Percentiles rank a stretch among this genome's conserved stretches.
Conservation (phyloP, 2,329 filamentous ascomycete genomes). For the Xylariaceae sp. region DNA sequence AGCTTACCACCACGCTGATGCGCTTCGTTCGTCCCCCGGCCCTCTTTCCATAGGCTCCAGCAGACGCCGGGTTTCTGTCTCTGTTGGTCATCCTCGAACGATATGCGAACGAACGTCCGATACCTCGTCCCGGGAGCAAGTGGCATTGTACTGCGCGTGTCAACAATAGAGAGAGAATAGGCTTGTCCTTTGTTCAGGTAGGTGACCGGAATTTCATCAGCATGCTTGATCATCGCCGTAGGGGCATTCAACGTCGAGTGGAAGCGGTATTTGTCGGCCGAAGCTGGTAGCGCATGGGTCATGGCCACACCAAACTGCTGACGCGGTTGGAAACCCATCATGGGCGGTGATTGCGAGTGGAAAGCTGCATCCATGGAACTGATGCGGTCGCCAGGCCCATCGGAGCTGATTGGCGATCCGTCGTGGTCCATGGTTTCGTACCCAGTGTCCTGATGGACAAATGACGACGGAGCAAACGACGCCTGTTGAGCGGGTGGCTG, state of each 20-base stretch:
- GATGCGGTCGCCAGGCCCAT: conserved; percentile 48
- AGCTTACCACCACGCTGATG: conserved; percentile 89
- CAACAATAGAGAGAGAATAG: conserved; percentile 80
- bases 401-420: conserved; percentile 61
- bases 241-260: conserved; percentile 87
- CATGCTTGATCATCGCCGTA: conserved; percentile 90
- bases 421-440: conserved; percentile 79
- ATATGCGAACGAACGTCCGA: conserved; percentile 88
- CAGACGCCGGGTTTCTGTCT: conserved; percentile 75
- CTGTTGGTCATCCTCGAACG: conserved; percentile 95
- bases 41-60: conserved; percentile 93
- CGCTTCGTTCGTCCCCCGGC: conserved; percentile 89
- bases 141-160: conserved; percentile 63
- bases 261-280: conserved; percentile 76
- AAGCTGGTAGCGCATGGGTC: conserved; percentile 45
- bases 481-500: conserved; percentile 53
- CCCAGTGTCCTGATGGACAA: conserved; percentile 74
- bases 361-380: conserved; percentile 57
- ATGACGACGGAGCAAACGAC: conserved; percentile 72
- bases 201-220: conserved; percentile 91
- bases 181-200: conserved; percentile 98
- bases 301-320: conserved; percentile 46
- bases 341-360: conserved; percentile 56
- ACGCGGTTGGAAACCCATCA: conserved; percentile 54
- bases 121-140: conserved; percentile 64